Conservation (phyloP, 2,329 filamentous ascomycete species). For the Curvularia eragrostidis region DNA sequence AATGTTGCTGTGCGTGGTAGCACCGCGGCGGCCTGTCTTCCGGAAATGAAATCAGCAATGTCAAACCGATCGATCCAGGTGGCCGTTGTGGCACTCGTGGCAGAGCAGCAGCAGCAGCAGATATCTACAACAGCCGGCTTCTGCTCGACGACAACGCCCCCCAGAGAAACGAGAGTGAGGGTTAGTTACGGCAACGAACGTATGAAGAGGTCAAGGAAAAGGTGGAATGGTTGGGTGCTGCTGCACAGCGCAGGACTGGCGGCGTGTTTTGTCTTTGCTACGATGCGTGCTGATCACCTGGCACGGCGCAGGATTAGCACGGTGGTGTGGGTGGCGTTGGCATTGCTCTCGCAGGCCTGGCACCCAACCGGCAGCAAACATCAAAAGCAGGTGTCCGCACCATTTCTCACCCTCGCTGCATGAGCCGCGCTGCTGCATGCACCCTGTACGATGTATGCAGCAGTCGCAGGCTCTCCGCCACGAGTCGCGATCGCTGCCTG, state of each 20-base stretch:
- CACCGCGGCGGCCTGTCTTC: slow-evolving; percentile 22
- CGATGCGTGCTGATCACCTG: slow-evolving; percentile 38
- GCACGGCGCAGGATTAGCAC: slow-evolving; percentile 38
- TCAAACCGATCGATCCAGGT: slow-evolving; percentile 14
- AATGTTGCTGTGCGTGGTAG: slow-evolving; percentile 21
- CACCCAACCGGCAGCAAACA: slow-evolving; percentile 7
- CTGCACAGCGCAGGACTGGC: slow-evolving; percentile 21
- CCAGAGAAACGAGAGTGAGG: slow-evolving; percentile 22
- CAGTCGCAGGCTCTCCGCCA: neutral
- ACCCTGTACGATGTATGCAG: neutral
- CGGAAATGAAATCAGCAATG: slow-evolving; percentile 12
- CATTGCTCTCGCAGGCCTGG: slow-evolving; percentile 6
- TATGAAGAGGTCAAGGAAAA: slow-evolving; percentile 25
- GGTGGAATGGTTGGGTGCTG: slow-evolving; percentile 20
- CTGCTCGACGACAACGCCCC: neutral
- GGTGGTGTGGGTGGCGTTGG: slow-evolving; percentile 25
- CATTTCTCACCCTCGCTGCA: slow-evolving; percentile 1
- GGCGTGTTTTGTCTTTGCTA: slow-evolving; percentile 34
- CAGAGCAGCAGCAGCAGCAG: neutral
- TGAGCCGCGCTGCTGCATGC: slow-evolving; percentile 4
- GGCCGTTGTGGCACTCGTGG: slow-evolving; percentile 10
- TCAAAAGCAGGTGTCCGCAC: slow-evolving; percentile 13
- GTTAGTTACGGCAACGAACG: slow-evolving; percentile 32
- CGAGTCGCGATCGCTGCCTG: neutral
- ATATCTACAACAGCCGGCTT: slow-evolving; percentile 7